phyloP scores from a whole-genome alignment of 768 basidiomycete species.

The Pulveroboletus sp. region DNA sequence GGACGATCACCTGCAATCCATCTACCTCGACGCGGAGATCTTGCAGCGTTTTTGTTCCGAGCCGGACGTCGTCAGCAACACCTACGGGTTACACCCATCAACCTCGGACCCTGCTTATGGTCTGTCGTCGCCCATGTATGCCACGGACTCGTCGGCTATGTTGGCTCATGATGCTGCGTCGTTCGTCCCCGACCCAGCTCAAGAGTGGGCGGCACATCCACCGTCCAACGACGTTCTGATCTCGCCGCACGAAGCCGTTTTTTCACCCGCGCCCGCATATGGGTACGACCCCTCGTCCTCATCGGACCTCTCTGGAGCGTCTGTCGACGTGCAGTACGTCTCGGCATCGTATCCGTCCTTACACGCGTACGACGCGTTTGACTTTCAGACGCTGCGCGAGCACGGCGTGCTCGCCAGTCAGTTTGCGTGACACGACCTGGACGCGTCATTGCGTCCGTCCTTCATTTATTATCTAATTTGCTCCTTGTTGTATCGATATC shows the following conservation, averaged over 20 bases:
- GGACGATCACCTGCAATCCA: constrained; percentile 20
- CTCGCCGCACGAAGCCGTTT: constrained; percentile 15
- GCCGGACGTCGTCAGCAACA: constrained; percentile 3
- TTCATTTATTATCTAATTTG: constrained; percentile 24
- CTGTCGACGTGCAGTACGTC: constrained; percentile 13
- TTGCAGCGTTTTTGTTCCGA: constrained; percentile 22
- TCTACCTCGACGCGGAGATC: constrained; percentile 23
- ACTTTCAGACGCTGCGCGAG: constrained; percentile 32
- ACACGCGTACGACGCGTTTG: constrained; percentile 30
- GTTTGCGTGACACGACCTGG: no score
- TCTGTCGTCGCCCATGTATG: constrained; percentile 17
- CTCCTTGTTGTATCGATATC: constrained; percentile 33
- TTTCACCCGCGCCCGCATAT: constrained; percentile 10
- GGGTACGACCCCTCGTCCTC: constrained; percentile 21
- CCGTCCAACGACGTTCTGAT: constrained; percentile 13
- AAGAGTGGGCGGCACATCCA: constrained; percentile 14
- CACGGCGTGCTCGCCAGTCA: constrained; percentile 18
- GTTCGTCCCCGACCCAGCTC: constrained; percentile 13
- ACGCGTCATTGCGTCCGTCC: no score
- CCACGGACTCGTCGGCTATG: constrained; percentile 10
- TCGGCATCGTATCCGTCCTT: constrained; percentile 11
- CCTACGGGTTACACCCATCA: constrained; percentile 8
- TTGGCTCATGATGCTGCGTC: constrained; percentile 7
- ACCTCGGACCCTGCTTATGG: constrained; percentile 5
- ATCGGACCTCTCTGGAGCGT: constrained; percentile 18